phyloP scores from a whole-genome alignment of 441 rosid genomes.

The Geranium incanum region DNA sequence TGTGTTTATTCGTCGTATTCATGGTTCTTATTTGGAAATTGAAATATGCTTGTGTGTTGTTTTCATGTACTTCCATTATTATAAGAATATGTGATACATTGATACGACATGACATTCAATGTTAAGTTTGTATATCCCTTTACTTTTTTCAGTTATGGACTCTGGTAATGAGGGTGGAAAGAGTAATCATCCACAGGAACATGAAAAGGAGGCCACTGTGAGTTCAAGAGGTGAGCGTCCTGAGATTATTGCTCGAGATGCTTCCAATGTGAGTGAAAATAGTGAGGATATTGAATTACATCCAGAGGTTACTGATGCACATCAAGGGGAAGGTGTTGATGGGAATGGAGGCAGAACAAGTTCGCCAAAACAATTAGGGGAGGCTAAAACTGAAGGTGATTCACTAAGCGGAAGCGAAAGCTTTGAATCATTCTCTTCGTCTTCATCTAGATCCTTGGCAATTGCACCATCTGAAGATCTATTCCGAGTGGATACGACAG shows the following conservation, averaged over 20 bases:
- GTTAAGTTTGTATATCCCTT: neutral
- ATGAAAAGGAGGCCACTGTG: neutral
- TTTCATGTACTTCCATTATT: neutral
- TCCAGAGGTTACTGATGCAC: constrained; percentile 8
- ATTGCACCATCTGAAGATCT: constrained; percentile 28
- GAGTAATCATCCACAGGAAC: constrained; percentile 5
- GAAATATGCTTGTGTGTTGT: neutral
- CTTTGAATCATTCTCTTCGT: constrained; percentile 20
- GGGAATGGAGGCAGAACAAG: constrained; percentile 4
- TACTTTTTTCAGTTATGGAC: constrained; percentile 37
- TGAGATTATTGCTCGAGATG: neutral
- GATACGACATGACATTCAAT: neutral
- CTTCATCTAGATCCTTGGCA: constrained; percentile 28
- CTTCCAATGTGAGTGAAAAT: neutral
- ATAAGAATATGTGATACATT: too few species aligned
- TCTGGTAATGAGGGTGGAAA: constrained; percentile 16
- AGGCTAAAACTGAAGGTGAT: constrained; percentile 9
- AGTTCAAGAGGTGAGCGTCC: constrained; percentile 7
- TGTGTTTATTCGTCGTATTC: neutral
- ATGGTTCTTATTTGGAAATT: neutral
- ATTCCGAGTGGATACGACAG: constrained; percentile 12
- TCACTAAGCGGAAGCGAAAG: neutral
- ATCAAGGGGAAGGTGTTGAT: neutral
- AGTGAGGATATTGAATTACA: neutral
- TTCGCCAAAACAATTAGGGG: neutral